Evolutionary conservation across 345 rosid genomes (phyloP).

Genomic region (Eutrema japonicum): DNA sequence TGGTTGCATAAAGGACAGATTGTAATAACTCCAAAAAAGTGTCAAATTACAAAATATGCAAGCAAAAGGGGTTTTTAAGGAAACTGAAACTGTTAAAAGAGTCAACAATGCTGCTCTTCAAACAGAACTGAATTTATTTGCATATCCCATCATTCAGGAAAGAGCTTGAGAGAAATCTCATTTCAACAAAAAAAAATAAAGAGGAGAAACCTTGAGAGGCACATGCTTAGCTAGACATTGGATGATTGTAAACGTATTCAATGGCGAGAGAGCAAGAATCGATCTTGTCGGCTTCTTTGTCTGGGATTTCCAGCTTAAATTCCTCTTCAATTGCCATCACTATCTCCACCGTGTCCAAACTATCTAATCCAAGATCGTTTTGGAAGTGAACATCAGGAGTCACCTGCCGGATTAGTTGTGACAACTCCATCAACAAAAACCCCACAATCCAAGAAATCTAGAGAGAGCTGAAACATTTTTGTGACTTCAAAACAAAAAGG

Average conservation of each 20-base stretch:
- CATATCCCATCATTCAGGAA: slow-evolving; percentile 40
- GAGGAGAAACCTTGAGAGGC: slow-evolving; percentile 5
- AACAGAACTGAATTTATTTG: slow-evolving; percentile 47
- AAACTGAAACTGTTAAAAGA: slow-evolving; percentile 31
- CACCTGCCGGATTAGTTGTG: slow-evolving; percentile 48
- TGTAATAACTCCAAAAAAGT: slow-evolving; percentile 1
- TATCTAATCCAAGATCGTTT: slow-evolving; percentile 84
- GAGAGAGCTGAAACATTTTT: not conserved
- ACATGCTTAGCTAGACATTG: slow-evolving; percentile 61
- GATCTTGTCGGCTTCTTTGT: slow-evolving; percentile 92
- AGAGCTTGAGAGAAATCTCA: slow-evolving; percentile 21
- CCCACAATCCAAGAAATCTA: not conserved
- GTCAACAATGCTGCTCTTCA: slow-evolving; percentile 33
- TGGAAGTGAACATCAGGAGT: slow-evolving; percentile 84
- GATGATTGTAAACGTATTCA: slow-evolving; percentile 84
- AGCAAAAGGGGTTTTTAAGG: not conserved
- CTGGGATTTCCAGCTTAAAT: slow-evolving; percentile 94
- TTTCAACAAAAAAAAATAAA: slow-evolving; percentile 15
- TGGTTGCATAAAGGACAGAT: slow-evolving; percentile 5
- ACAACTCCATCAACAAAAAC: not conserved
- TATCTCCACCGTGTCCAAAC: slow-evolving; percentile 93
- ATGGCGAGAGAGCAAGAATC: slow-evolving; percentile 84
- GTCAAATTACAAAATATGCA: slow-evolving; percentile 18
- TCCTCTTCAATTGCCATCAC: slow-evolving; percentile 98
- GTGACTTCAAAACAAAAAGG: not conserved